Base-by-base conservation (phyloP, 352 stramenopile genomes). In the Halophytophthora polymorphica region DNA sequence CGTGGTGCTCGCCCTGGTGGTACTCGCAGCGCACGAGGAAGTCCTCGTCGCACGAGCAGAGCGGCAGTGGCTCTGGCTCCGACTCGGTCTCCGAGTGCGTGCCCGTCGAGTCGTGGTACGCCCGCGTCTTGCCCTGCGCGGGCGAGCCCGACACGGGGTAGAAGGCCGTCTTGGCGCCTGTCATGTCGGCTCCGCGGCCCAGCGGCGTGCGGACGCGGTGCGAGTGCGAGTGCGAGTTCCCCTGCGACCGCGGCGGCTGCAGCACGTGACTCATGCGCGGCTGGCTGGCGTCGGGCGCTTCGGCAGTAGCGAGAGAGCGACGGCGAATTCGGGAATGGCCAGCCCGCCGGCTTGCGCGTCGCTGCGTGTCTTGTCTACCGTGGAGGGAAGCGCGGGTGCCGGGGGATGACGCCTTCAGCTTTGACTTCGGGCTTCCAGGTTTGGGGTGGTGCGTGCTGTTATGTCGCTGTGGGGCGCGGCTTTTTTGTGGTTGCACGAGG, bases 11-110 rank as follows among this genome's bases (percentile, higher is more conserved):
- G 44, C 52, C 68, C 39, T 56, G 48, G 56, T 81, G 71, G 51
- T 78, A 81, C 52, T 62, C 65, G 44, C 71, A 81, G 11, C 71
- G 67, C 18, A 67, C 48, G 39, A 76, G 61, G 47, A 74, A 81
- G 44, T 76, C 57, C 6, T 65, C 64, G 36, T 81, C 71, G 37
- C 71, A 81, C 17, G 71, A 68, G 55, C 71, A 81, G 53, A 67
- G 56, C 22, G 71, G 65, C 8, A 80, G 61, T 52, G 66, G 66
- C 61, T 81, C 71, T 0, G 61, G 64, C 38, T 81, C 71, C 17
- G 65, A 78, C 62, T 81, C 68, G 33, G 68, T 81, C 71, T 78
- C 67, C 23, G 71, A 76, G 47, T 72, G 69, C 18, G 64, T 70
- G 14, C 61, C 52, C 28, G 61, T 61, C 23, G 64, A 73, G 56